phyloP scores from a whole-genome alignment of 2,329 filamentous ascomycete genomes.

The Rutstroemia sp. region DNA sequence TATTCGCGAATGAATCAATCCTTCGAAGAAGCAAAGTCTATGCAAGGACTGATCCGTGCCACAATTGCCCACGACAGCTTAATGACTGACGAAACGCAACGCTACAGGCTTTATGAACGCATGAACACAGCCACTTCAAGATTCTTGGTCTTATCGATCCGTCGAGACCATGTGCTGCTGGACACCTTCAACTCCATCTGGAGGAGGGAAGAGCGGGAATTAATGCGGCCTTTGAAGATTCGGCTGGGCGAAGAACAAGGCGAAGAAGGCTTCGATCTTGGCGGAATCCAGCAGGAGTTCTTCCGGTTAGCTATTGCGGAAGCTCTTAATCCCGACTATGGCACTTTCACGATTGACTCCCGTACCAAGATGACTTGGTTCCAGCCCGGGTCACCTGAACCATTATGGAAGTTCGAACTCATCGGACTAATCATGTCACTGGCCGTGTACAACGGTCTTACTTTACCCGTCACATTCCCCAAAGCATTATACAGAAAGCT shows the following conservation, averaged over 20 bases:
- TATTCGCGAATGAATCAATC: conserved; percentile 77
- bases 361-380: conserved; percentile 83
- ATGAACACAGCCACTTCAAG: conserved; percentile 61
- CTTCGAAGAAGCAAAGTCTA: conserved; percentile 60
- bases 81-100: conserved; percentile 50
- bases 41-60: conserved; percentile 47
- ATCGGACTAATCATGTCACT: conserved; percentile 82
- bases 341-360: conserved; percentile 70
- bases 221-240: conserved; percentile 81
- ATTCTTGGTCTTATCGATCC: conserved; percentile 63
- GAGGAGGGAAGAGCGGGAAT: conserved; percentile 73
- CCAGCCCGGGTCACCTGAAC: conserved; percentile 70
- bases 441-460: conserved; percentile 88
- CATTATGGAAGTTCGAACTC: conserved; percentile 84
- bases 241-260: conserved; percentile 74
- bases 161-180: conserved; percentile 58
- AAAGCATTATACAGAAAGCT: conserved; percentile 76
- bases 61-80: conserved; percentile 46
- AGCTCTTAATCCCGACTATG: conserved; percentile 70
- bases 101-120: conserved; percentile 53
- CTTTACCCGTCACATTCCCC: conserved; percentile 84
- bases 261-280: conserved; percentile 87
- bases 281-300: conserved; percentile 94
- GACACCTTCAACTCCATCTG: conserved; percentile 85
- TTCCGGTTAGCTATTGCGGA: conserved; percentile 79